Evolutionary conservation across 73 alveolate genomes (phyloP), one percentile per base, ranked within the genome.

Genomic region (Breviolum minutum): DNA sequence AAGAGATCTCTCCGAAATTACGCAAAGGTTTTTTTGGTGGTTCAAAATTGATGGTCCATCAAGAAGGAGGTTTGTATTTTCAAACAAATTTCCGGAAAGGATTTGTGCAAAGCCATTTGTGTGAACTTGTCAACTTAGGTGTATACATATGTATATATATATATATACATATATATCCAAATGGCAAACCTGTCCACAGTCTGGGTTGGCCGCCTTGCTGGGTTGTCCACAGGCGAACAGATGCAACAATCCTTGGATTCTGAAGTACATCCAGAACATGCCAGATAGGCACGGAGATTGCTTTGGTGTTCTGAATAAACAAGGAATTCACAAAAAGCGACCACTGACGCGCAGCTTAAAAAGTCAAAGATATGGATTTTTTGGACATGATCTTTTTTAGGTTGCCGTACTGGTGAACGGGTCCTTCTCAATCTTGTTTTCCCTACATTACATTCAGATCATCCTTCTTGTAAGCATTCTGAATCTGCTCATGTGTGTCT

Each of bases 221-320:
- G n/a, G 70, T 40, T 73, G 61, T 63, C 54, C 54, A 40, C 94
- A 94, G 99, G 99, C 99, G 22, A 94, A 94, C 30, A 93, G 94
- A 26, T 94, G 99, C 61, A 94, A 94, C 99, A 94, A 94, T 62
- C 99, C 99, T 22, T 94, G 99, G 99, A 73, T 94, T 27, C 73
- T 94, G 86, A 94, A 94, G 85, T 94, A 94, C 94, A 94, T 94
- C 85, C 92, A 94, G 99, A 94, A 94, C 94, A 94, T 94, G 99
- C 99, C 99, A 0, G 99, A 94, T 94, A 77, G 99, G 92, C 92
- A 14, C 20, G 94, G 79, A 6, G 77, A 17, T 22, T 68, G 77
- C 54, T 40, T 40, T 29, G 26, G 26, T 1, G 26, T 71, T 16
- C 0, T 24, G 54, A 40, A 40, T 40, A 40, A 40, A 40, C 5